A percentile compares a stretch with the other conserved stretches of the same genome.
These are phyloP conservation scores for Excoecaria agallocha DNA, from an alignment of 345 rosid species.

Conservation along the genomic window DNA sequence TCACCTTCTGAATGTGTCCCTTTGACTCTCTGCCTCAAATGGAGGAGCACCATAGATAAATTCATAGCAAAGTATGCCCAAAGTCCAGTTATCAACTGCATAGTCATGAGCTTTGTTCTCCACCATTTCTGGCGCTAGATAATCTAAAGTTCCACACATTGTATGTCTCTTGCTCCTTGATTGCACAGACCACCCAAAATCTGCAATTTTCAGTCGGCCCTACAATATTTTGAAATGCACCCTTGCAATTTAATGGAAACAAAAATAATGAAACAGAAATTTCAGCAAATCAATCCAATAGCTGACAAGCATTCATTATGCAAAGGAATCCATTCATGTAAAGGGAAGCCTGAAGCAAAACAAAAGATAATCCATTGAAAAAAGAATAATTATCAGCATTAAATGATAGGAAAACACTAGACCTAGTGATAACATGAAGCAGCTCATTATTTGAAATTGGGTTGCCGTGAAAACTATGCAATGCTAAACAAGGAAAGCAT, in stretches of 20 bases:
- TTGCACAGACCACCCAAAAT: conserved; percentile 99
- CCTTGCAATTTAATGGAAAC: not conserved
- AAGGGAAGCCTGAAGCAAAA: not conserved
- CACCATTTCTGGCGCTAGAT: conserved; percentile 96
- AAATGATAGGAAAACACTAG: no score
- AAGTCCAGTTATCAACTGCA: conserved; percentile 95
- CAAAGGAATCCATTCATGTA: not conserved
- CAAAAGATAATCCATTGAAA: no score
- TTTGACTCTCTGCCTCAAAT: conserved; percentile 84
- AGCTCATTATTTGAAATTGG: no score
- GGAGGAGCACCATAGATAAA: conserved; percentile 93
- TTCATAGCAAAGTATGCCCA: conserved; percentile 89
- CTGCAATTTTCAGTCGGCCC: conserved; percentile 93
- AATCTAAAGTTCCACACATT: conserved; percentile 96
- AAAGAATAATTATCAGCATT: no score
- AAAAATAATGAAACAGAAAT: not conserved
- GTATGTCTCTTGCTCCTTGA: conserved; percentile 83
- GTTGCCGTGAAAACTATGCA: no score
- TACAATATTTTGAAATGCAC: conserved; percentile 22
- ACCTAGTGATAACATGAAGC: no score
- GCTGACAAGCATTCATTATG: not conserved
- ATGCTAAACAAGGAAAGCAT: no score
- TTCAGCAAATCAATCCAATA: not conserved
- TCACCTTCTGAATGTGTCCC: conserved; percentile 77
- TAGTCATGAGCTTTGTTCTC: conserved; percentile 84